Evolutionary conservation across 1,284 basidiomycete genomes (phyloP).

Genomic region (Chiua sp.): DNA sequence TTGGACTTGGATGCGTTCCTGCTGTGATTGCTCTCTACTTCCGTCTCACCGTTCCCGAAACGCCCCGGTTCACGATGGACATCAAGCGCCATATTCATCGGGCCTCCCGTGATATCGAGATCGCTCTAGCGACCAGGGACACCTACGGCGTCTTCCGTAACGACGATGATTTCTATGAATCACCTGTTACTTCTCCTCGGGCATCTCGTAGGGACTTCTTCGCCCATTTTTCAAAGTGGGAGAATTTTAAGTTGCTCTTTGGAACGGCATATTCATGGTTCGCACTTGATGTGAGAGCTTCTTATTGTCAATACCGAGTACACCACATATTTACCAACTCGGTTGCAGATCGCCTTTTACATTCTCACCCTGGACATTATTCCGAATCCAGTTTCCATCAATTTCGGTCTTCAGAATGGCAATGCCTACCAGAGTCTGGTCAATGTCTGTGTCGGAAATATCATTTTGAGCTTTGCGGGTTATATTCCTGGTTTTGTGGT

Average conservation of each 20-base stretch:
- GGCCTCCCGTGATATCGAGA: conserved; percentile 54
- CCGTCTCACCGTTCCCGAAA: conserved; percentile 59
- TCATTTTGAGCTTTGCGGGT: conserved; percentile 56
- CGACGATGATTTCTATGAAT: conserved; percentile 37
- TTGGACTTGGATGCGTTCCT: conserved; percentile 54
- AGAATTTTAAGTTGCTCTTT: conserved; percentile 49
- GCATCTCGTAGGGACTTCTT: conserved; percentile 50
- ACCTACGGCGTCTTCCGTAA: conserved; percentile 39
- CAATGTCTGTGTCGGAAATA: conserved; percentile 38
- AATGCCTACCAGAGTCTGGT: conserved; percentile 27
- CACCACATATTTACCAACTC: not conserved
- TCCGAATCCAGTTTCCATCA: conserved; percentile 30
- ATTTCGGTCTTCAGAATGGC: not conserved
- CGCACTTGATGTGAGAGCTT: conserved; percentile 52
- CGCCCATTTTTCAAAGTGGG: conserved; percentile 45
- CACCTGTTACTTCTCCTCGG: conserved; percentile 50
- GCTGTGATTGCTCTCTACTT: conserved; percentile 54
- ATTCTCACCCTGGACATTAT: conserved; percentile 62
- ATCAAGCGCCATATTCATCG: conserved; percentile 64
- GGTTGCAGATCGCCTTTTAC: conserved; percentile 58
- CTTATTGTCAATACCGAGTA: not conserved
- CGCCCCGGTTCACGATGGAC: conserved; percentile 71
- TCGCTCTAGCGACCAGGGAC: conserved; percentile 47
- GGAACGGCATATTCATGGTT: conserved; percentile 62
- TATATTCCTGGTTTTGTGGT: conserved; percentile 55